Evolutionary conservation across 192 early-diverging fungal species (phyloP), one percentile per base, ranked within the genome.

Genomic region (Rhizophlyctis rosea): DNA sequence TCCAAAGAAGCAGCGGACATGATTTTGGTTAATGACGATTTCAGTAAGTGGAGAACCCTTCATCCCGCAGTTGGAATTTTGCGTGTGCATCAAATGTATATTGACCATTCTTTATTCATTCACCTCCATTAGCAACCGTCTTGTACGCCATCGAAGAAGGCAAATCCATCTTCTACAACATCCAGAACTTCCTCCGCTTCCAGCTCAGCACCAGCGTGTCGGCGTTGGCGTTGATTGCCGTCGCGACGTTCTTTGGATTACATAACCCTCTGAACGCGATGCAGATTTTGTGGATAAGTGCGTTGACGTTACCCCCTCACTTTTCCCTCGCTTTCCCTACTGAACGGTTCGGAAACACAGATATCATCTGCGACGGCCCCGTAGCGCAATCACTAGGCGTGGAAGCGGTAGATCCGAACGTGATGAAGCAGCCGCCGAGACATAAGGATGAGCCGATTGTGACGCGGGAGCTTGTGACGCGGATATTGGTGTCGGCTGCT

Each of bases 201-300:
- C 96, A 98, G 74, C 81, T 98, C 21, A 91, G 89, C 75, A 98
- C 96, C 16, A 92, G 91, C 76, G 78, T 96, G 21, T 85, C 96
- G 14, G 96, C 96, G 1, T 76, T 98, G 55, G 80, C 89, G 1
- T 71, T 98, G 66, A 91, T 98, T 65, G 91, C 94, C 23, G 62
- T 91, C 28, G 80, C 91, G 13, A 95, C 92, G 4, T 66, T 96
- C 21, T 82, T 94, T 67, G 93, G 92, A 33, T 72, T 94, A 11
- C 78, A 81, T 23, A 94, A 95, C 59, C 96, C 96, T 47, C 78
- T 98, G 58, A 98, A 98, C 68, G 89, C 96, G 9, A 98, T 98
- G 96, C 96, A 98, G 69, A 95, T 98, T 71, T 75, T 98, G 55
- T 98, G 92, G 93, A 98, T 98, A 56, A 98, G 89, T 96, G 85